Conservation (phyloP, 306 rosid genomes). For the Vicia faba region DNA sequence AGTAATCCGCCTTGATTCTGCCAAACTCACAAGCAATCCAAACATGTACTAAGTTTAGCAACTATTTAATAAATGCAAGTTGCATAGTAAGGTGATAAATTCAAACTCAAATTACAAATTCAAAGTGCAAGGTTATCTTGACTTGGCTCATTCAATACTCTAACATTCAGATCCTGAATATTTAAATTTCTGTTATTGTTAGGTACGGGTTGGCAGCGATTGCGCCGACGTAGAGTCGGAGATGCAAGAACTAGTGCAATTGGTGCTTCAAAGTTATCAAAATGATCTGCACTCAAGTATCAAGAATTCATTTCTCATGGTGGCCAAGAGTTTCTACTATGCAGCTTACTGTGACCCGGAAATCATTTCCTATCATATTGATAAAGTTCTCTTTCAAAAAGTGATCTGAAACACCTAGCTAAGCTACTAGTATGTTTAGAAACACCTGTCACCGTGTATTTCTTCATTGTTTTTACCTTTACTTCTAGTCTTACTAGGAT, state of each 20-base stretch:
- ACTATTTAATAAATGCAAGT: neutral
- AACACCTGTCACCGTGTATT: no score
- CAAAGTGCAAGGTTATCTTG: neutral
- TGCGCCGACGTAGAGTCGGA: constrained; percentile 55
- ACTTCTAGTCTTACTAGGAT: no score
- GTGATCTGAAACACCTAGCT: constrained; percentile 15
- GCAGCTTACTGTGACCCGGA: constrained; percentile 54
- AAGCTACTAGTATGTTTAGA: no score
- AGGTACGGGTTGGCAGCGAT: constrained; percentile 44
- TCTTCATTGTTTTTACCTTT: no score
- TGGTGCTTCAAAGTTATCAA: constrained; percentile 57
- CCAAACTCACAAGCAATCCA: no score
- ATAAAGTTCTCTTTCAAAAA: constrained; percentile 68
- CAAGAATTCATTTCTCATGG: constrained; percentile 60
- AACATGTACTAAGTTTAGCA: neutral
- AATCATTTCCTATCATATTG: constrained; percentile 57
- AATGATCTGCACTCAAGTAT: constrained; percentile 46
- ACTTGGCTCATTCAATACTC: constrained; percentile 11
- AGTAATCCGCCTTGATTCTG: no score
- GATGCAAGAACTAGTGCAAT: constrained; percentile 66
- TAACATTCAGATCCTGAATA: neutral
- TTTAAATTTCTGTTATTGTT: constrained; percentile 1
- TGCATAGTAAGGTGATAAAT: no score
- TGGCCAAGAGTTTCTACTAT: constrained; percentile 72
- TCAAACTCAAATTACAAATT: no score